Evolutionary conservation across 2,329 filamentous ascomycete species (phyloP).

Genomic region (Cryphonectria nitschkei): DNA sequence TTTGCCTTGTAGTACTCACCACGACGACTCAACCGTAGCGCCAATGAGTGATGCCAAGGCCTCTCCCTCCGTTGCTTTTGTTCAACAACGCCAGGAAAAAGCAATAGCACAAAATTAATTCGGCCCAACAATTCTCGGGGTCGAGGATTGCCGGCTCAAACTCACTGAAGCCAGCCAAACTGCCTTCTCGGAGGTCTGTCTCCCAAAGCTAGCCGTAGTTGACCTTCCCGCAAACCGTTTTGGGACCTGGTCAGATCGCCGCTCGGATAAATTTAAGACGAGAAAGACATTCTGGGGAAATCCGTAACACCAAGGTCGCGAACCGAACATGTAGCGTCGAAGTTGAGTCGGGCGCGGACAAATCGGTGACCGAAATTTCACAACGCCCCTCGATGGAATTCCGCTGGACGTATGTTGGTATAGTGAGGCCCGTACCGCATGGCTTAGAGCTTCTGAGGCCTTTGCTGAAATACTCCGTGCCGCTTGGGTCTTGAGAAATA

Average conservation of each 20-base stretch:
- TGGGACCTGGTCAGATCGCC: background rate
- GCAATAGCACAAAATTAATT: background rate
- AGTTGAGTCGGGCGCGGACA: background rate
- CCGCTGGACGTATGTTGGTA: background rate
- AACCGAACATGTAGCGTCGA: background rate
- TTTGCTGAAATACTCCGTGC: constrained; percentile 3
- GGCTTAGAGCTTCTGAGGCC: background rate
- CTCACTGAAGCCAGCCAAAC: background rate
- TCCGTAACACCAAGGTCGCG: background rate
- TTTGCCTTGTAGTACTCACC: background rate
- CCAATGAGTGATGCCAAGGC: background rate
- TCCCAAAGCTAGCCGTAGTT: background rate
- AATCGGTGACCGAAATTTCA: constrained; percentile 15
- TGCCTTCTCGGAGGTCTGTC: background rate
- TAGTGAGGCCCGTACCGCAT: background rate
- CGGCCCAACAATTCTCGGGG: background rate
- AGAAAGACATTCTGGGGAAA: background rate
- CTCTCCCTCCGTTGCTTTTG: background rate
- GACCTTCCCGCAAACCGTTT: background rate
- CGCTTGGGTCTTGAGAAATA: background rate
- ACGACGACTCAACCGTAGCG: background rate
- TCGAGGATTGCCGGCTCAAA: background rate
- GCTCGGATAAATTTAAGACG: background rate
- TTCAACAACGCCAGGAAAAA: background rate
- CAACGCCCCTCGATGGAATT: background rate